Evolutionary conservation across 257 asterid species (phyloP).

Genomic region (Solanum appendiculatum): DNA sequence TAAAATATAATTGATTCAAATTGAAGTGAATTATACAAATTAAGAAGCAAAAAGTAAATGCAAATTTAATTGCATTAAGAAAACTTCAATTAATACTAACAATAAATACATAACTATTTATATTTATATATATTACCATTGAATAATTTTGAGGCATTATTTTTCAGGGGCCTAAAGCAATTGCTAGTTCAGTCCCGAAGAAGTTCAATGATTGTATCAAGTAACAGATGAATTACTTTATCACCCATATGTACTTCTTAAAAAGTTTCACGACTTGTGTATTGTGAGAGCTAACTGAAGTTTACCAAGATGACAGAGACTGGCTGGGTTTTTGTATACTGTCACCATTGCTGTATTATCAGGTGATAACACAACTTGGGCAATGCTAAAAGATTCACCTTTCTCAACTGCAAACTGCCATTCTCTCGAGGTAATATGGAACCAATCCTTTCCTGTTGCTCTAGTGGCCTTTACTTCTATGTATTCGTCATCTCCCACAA

Average conservation of each 20-base stretch:
- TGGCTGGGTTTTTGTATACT: constrained; percentile 61
- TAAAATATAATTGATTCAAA: no score
- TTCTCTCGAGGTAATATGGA: constrained; percentile 55
- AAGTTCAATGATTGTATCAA: not conserved
- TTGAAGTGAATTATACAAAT: no score
- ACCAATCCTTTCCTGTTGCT: constrained; percentile 56
- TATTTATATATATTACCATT: no score
- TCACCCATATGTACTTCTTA: not conserved
- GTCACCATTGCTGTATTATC: constrained; percentile 53
- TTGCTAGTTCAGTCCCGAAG: not conserved
- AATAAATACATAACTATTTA: no score
- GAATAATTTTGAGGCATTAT: no score
- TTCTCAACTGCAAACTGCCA: constrained; percentile 88
- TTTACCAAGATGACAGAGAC: constrained; percentile 68
- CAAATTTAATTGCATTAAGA: no score
- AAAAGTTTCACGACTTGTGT: not conserved
- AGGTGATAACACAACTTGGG: constrained; percentile 51
- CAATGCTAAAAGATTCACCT: constrained; percentile 83
- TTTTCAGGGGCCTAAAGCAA: no score
- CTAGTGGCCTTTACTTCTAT: constrained; percentile 85
- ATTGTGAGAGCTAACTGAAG: constrained; percentile 60
- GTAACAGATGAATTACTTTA: not conserved
- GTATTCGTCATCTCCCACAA: constrained; percentile 49
- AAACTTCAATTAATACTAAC: no score
- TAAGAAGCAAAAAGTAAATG: no score